phyloP scores from a whole-genome alignment of 768 basidiomycete genomes.

The Boletus bicolor region DNA sequence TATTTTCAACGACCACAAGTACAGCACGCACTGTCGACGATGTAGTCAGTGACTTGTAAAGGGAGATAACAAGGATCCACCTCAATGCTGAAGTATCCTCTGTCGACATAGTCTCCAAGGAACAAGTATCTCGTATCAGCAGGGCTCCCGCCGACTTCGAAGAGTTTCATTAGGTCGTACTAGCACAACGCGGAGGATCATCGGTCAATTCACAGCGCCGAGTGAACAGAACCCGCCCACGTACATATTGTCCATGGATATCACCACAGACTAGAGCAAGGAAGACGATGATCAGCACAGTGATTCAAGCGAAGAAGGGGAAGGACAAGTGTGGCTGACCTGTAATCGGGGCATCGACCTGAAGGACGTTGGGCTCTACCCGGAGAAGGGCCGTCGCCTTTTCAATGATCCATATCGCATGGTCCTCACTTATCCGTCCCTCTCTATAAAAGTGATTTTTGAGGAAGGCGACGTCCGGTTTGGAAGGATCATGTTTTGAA shows the following conservation, averaged over 20 bases:
- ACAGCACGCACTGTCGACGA: constrained; percentile 78
- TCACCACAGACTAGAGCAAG: constrained; percentile 85
- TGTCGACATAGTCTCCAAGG: constrained; percentile 90
- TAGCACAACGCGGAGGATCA: constrained; percentile 27
- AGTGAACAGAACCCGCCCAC: constrained; percentile 27
- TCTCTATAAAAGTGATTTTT: constrained; percentile 99
- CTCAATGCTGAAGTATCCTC: constrained; percentile 93
- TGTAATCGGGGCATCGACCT: constrained; percentile 97
- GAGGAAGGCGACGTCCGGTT: constrained; percentile 93
- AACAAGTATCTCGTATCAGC: constrained; percentile 91
- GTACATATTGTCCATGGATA: constrained; percentile 98
- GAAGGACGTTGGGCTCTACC: constrained; percentile 84
- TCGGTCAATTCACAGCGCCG: constrained; percentile 16
- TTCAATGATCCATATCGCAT: constrained; percentile 90
- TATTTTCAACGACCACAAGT: constrained; percentile 97
- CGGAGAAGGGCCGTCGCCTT: constrained; percentile 82
- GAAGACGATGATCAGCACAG: constrained; percentile 4
- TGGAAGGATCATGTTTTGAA: constrained; percentile 74
- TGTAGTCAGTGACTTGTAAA: background rate
- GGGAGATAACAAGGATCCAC: constrained; percentile 36
- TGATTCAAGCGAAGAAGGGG: background rate
- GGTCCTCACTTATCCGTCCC: constrained; percentile 89
- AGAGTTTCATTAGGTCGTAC: constrained; percentile 95
- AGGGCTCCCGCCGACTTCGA: constrained; percentile 93
- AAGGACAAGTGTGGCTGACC: constrained; percentile 42